These are phyloP conservation scores for Yamadazyma diospyri DNA, from an alignment of 1,139 yeast genomes.

Conservation along the genomic window DNA sequence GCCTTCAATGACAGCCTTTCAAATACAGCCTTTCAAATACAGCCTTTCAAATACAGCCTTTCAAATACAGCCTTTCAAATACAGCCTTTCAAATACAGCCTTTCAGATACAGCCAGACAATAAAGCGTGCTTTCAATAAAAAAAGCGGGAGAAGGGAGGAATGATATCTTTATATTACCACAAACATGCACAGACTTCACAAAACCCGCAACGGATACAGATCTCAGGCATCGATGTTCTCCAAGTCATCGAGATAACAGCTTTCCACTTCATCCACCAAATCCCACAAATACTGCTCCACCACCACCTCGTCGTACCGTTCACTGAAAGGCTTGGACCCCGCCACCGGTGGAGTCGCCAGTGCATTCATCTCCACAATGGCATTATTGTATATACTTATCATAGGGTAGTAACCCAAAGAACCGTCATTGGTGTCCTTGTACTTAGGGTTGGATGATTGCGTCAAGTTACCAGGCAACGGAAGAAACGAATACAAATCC, in stretches of 20 bases:
- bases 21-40: no score
- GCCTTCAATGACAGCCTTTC: no score
- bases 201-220: no score
- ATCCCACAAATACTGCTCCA: slow-evolving; percentile 84
- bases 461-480: slow-evolving; percentile 33
- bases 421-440: slow-evolving; percentile 69
- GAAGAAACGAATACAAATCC: slow-evolving; percentile 71
- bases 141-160: no score
- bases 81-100: no score
- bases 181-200: no score
- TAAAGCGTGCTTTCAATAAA: no score
- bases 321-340: slow-evolving; percentile 50
- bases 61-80: no score
- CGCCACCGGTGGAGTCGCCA: slow-evolving; percentile 51
- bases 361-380: slow-evolving; percentile 62
- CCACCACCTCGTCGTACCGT: slow-evolving; percentile 64
- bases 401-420: slow-evolving; percentile 88
- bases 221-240: no score
- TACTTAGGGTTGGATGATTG: slow-evolving; percentile 50
- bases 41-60: no score
- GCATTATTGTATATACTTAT: slow-evolving; percentile 83
- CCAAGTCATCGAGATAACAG: slow-evolving; percentile 48
- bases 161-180: no score
- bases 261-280: slow-evolving; percentile 81
- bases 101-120: no score